Conservation (phyloP, 2,329 filamentous ascomycete species). For the Alternaria angustiovoidea region DNA sequence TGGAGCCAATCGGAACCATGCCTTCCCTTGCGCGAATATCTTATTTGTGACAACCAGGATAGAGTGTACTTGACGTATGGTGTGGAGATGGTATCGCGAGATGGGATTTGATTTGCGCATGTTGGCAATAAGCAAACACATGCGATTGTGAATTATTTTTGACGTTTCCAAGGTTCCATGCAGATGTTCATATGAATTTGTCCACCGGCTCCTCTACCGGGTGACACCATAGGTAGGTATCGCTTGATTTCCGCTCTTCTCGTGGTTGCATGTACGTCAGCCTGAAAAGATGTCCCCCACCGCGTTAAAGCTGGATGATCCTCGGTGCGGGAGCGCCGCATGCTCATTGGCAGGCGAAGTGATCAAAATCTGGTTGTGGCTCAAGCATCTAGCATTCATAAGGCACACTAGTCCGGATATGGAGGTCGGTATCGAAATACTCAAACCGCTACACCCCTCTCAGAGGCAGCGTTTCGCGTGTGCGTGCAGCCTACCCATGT, state of each 20-base stretch:
- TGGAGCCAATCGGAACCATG: conserved; percentile 1
- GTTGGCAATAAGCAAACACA: conserved; percentile 2
- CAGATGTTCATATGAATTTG: conserved; percentile 3
- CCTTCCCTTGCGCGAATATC: background rate
- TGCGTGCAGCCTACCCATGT: background rate
- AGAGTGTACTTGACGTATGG: conserved; percentile 4
- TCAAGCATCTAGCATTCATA: background rate
- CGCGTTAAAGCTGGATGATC: background rate
- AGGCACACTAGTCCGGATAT: background rate
- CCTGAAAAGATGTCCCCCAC: background rate
- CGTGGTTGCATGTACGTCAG: background rate
- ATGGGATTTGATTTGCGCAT: conserved; percentile 9
- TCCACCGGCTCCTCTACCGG: background rate
- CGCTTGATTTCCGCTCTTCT: background rate
- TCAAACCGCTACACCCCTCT: background rate
- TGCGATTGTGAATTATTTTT: background rate
- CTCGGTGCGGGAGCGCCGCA: background rate
- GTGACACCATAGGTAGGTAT: background rate
- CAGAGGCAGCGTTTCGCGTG: background rate
- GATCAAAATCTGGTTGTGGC: conserved; percentile 1
- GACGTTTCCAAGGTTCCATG: background rate
- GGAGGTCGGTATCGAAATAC: background rate
- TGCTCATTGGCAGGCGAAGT: conserved; percentile 4
- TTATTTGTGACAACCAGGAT: background rate
- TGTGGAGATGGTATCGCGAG: background rate